Base-by-base conservation (phyloP, 352 stramenopile species). In the Phytophthora parvispora region DNA sequence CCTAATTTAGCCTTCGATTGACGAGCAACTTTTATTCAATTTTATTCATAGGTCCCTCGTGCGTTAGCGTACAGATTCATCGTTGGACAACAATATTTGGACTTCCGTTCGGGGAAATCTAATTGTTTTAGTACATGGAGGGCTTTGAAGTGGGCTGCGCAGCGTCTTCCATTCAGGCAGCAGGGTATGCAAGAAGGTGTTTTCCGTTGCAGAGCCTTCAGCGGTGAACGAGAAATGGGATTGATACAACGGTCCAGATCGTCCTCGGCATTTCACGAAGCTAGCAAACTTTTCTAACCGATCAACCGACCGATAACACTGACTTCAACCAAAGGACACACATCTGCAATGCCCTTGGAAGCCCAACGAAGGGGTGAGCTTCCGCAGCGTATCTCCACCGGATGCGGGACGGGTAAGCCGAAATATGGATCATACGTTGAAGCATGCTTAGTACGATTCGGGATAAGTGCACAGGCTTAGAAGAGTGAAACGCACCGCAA, bases 391-490 rank as follows among this genome's bases (percentile, higher is more conserved):
- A 28, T 15, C 22, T 49, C 42, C 22, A 49, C n/a, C n/a, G n/a
- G 42, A 10, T 27, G 42, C n/a, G n/a, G n/a, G n/a, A n/a, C n/a
- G n/a, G n/a, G n/a, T 28, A 12, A 49, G 42, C 8, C 42, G 42
- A 49, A 43, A 13, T 18, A 27, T 49, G n/a, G 42, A 27, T 49
- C 20, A 28, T 18, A 27, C 42, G 42, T 49, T 24, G 42, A 28
- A 7, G n/a, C 29, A 28, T 56, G 15, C 40, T 32, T 24, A 34
- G 24, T 29, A 29, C 32, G 15, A 40, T 29, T 34, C 54, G 8
- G 55, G 40, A 34, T 54, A 24, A 45, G 34, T 40, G 65, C 57
- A 63, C 58, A 53, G 65, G 55, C 49, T 56, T 27, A 40, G 54
- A 65, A 65, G 40, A 53, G 58, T 27, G 38, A 24, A 45, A 45